Evolutionary conservation across 2,329 filamentous ascomycete genomes (phyloP), one percentile per base, ranked within the genome.

Genomic region (Aspergillus vadensis): DNA sequence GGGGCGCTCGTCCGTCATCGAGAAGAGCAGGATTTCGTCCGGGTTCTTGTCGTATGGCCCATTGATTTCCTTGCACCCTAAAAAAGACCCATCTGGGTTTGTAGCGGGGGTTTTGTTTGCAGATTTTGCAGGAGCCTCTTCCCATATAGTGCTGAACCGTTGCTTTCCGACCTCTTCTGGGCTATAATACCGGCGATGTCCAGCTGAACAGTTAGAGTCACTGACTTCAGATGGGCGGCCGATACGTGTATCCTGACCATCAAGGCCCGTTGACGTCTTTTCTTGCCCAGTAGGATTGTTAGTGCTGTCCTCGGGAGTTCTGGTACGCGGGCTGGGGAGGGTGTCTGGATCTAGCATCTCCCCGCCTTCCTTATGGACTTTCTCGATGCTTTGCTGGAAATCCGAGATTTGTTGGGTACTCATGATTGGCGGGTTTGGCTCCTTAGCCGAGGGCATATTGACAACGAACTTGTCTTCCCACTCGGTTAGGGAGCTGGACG

Each of bases 391-490:
- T 53, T 70, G 67, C 53, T 79, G 78, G 47, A 76, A 80, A 15
- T 76, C 68, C 2, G 65, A 50, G 38, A 79, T 78, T 58, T 80
- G 74, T 32, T 75, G 69, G 1, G 69, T 66, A 4, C 73, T 77
- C 74, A 79, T 75, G 1, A 67, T 72, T 4, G 75, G 72, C 3
- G 77, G 77, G 47, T 76, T 77, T 0, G 78, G 76, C 2, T 79
- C 76, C 39, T 71, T 76, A 3, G 77, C 76, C 19, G 76, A 75
- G 5, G 77, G 77, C 76, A 79, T 80, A 52, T 79, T 70, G 36
- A 79, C 75, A 48, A 79, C 76, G 61, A 79, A 79, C 65, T 69
- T 70, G 59, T 80, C 77, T 55, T 76, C 74, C 72, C 75, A 73
- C 39, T 76, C 72, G 14, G 70, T 73, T 23, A 70, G 65, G 0